These are phyloP conservation scores for Ceratobasidium sp. DNA, from an alignment of 1,284 basidiomycete species.

Conservation along the genomic window DNA sequence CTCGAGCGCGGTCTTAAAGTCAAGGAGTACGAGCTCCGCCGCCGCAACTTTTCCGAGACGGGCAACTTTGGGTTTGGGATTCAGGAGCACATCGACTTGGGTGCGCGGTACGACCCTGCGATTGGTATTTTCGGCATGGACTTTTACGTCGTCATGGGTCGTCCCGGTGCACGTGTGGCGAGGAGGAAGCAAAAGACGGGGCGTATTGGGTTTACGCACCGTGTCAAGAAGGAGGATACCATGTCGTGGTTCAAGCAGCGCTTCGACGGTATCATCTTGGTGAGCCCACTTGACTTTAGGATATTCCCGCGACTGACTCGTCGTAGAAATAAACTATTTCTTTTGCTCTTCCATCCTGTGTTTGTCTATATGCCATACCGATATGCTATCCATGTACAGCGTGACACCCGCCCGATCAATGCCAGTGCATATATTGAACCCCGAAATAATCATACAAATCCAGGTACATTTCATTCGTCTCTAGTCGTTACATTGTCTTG, in stretches of 20 bases:
- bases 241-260: conserved; percentile 99
- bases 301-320: not conserved
- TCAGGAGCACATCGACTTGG: conserved; percentile 98
- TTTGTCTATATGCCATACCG: conserved; percentile 31
- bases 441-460: conserved; percentile 36
- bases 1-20: conserved; percentile 99
- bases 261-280: conserved; percentile 95
- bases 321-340: conserved; percentile 28
- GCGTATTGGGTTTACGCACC: conserved; percentile 87
- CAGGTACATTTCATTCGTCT: not conserved
- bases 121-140: conserved; percentile 99
- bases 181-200: conserved; percentile 90
- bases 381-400: conserved; percentile 37
- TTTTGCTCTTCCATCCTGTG: conserved; percentile 20
- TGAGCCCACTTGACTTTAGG: conserved; percentile 52
- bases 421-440: conserved; percentile 14
- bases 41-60: conserved; percentile 95
- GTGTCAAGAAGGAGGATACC: conserved; percentile 90
- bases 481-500: conserved; percentile 7
- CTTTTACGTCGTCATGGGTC: conserved; percentile 97
- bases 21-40: conserved; percentile 97
- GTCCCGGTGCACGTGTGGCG: conserved; percentile 92
- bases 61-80: conserved; percentile 99
- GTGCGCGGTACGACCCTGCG: conserved; percentile 95
- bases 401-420: conserved; percentile 14